Evolutionary conservation across 2,329 filamentous ascomycete genomes (phyloP), one percentile per base, ranked within the genome.

Genomic region (Daldinia eschscholtzii): DNA sequence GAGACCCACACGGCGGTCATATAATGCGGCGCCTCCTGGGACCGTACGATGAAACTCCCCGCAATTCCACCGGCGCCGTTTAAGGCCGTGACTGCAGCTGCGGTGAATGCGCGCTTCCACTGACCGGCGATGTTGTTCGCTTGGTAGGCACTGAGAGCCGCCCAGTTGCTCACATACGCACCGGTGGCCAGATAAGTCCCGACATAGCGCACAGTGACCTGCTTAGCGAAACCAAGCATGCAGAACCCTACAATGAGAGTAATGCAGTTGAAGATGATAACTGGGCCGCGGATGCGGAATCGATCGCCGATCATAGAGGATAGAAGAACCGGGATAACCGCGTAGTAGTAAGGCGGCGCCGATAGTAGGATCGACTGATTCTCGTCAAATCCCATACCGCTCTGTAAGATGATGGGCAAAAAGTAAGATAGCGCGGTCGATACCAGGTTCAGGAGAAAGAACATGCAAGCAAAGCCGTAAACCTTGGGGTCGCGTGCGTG

Each of bases 101-200:
- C 87, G 0, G 87, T 87, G 53, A 88, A 89, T 1, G 85, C 88
- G 33, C 88, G 82, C 77, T 90, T 91, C 88, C 88, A 91, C 73
- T 91, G 88, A 0, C 87, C 87, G 0, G 85, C 82, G 46, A 90
- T 83, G 70, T 89, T 91, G 76, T 89, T 91, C 15, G 86, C 85
- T 74, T 88, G 85, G 70, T 89, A 90, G 0, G 88, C 85, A 59
- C 87, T 89, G 69, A 92, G 80, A 0, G 88, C 89, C 0, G 90
- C 89, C 89, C 89, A 92, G 70, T 92, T 92, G 3, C 86, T 88
- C 3, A 92, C 84, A 70, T 91, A 92, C 0, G 89, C 89, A 0
- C 90, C 90, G 0, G 89, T 92, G 0, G 89, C 88, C 1, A 92
- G 82, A 76, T 86, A 91, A 0, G 88, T 88, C 7, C 89, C 90